Base-by-base conservation (phyloP, 768 basidiomycete species). In the Lenzites betulinus region DNA sequence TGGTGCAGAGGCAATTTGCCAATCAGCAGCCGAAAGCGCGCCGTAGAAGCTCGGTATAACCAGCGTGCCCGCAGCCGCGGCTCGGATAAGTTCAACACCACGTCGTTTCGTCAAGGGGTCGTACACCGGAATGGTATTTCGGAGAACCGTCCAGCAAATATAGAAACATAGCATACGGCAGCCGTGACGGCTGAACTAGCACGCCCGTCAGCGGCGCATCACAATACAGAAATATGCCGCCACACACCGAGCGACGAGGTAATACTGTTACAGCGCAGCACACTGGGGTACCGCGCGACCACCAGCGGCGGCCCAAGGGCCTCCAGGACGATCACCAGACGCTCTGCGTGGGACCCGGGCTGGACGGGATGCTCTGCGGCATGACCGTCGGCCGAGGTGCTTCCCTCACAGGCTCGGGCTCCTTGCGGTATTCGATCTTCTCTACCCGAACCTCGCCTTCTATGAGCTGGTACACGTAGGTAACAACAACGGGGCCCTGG, bases 401-500 rank as follows among this genome's bases (percentile, higher is more conserved):
- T 4, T 75, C 73, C 51, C 78, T 74, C 38, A 70, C 67, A 7
- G 73, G 67, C 42, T 81, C 79, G 3, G 73, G 73, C 63, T 89
- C 87, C 66, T 88, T 89, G 60, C 89, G 78, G 78, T 87, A 92
- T 72, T 92, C 90, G 56, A 93, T 88, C 79, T 93, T 93, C 78
- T 93, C 92, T 5, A 93, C 92, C n/a, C 91, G 82, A 2, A 95
- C 93, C 73, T 95, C 94, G 42, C 93, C 92, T 43, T 95, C 93
- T 46, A 96, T 89, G 30, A 96, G 84, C 70, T 95, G 93, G 73
- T 96, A 98, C 3, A 98, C 95, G 69, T 97, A 98, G 2, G 96
- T 98, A 26, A 97, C 95, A 35, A 99, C 92, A 9, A 96, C 93
- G 2, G 93, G 86, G 5, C 97, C 97, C 76, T 99, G 97, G 36